Percentiles rank a stretch among this genome's conserved stretches.
Evolutionary conservation across 2,329 filamentous ascomycete genomes (phyloP).

Genomic region (Dendrostoma leiphaemia): DNA sequence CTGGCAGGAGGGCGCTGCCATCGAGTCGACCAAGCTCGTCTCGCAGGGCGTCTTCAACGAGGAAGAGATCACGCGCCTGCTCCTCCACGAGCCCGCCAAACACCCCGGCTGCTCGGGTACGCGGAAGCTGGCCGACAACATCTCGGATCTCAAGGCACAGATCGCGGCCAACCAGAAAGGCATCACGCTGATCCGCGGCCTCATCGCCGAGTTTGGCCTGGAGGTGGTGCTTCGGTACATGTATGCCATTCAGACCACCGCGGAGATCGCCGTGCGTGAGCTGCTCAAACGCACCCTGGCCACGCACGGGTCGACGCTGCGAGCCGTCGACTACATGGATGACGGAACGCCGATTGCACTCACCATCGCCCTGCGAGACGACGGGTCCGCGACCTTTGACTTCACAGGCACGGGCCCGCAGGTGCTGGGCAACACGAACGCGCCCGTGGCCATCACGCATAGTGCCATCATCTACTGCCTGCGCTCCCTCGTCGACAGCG

Average conservation of each 20-base stretch:
- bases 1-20: conserved; percentile 57
- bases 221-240: conserved; percentile 75
- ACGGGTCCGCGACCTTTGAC: conserved; percentile 17
- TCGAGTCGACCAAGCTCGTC: conserved; percentile 61
- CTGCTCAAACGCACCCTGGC: conserved; percentile 64
- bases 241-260: conserved; percentile 73
- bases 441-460: conserved; percentile 34
- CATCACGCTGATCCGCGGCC: conserved; percentile 65
- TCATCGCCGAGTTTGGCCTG: conserved; percentile 73
- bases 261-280: conserved; percentile 68
- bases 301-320: conserved; percentile 38
- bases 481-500: conserved; percentile 30
- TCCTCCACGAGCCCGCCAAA: conserved; percentile 65
- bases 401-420: conserved; percentile 33
- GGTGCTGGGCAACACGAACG: conserved; percentile 34
- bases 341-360: conserved; percentile 35
- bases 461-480: conserved; percentile 37
- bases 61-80: conserved; percentile 62
- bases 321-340: conserved; percentile 38
- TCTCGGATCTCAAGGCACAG: conserved; percentile 74
- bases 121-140: conserved; percentile 64
- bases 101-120: conserved; percentile 70
- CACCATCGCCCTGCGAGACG: conserved; percentile 30
- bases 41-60: conserved; percentile 70
- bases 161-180: conserved; percentile 75